These are phyloP conservation scores for Coemansia sp. DNA, from an alignment of 192 early-diverging fungal genomes.

Conservation along the genomic window DNA sequence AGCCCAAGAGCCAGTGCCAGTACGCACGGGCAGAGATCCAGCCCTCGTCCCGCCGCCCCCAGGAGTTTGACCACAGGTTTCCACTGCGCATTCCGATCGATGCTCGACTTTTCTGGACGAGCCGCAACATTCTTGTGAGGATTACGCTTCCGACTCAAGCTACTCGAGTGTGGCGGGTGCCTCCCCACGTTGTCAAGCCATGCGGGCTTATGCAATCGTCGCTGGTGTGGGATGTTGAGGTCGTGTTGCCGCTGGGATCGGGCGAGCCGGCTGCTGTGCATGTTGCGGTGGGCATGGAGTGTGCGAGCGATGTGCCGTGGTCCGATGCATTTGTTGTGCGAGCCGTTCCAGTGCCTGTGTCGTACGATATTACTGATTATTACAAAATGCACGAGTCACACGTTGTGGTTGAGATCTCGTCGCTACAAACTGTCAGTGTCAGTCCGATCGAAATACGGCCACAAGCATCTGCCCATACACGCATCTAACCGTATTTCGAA, in stretches of 20 bases:
- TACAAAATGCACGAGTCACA: conserved; percentile 9
- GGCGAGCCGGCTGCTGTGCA: conserved; percentile 31
- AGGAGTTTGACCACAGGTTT: conserved; percentile 46
- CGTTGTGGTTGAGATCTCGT: background rate
- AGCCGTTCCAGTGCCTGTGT: conserved; percentile 7
- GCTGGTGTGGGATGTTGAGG: conserved; percentile 32
- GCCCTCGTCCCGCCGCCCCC: background rate
- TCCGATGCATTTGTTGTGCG: conserved; percentile 29
- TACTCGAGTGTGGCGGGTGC: conserved; percentile 8
- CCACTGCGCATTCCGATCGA: conserved; percentile 26
- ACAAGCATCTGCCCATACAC: conserved; percentile 26
- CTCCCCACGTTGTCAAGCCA: conserved; percentile 11
- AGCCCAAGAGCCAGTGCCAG: conserved; percentile 24
- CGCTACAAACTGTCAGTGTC: conserved; percentile 8
- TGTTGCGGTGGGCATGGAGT: conserved; percentile 18
- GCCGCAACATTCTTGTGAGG: conserved; percentile 18
- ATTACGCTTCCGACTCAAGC: conserved; percentile 34
- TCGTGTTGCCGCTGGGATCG: conserved; percentile 40
- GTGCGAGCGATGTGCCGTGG: conserved; percentile 28
- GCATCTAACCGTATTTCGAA: conserved; percentile 10
- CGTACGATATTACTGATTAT: conserved; percentile 22
- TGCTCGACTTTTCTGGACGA: conserved; percentile 24
- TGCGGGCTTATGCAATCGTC: conserved; percentile 25
- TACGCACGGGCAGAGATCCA: conserved; percentile 2
- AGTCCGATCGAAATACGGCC: conserved; percentile 42